A percentile compares a stretch with the other conserved stretches of the same genome.
Evolutionary conservation across 768 basidiomycete genomes (phyloP).

Genomic region (Tulasnella sp.): DNA sequence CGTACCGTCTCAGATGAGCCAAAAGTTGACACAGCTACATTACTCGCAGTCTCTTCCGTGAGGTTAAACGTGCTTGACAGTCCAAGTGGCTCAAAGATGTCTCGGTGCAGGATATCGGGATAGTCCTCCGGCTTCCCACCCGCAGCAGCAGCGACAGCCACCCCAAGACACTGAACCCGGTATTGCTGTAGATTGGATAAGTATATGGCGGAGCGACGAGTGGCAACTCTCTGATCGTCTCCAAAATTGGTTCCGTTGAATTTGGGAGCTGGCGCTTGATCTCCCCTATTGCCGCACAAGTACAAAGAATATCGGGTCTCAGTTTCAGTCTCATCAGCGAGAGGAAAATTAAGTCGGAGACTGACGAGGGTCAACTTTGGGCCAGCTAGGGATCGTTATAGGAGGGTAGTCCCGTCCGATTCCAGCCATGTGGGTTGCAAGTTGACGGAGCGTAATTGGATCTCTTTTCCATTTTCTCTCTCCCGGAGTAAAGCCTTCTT

Average conservation of each 20-base stretch:
- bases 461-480: background rate
- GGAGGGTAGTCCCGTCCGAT: too few species aligned
- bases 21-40: background rate
- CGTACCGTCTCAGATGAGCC: background rate
- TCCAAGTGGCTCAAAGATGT: too few species aligned
- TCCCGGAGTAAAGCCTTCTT: background rate
- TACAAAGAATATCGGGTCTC: too few species aligned
- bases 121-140: too few species aligned
- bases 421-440: too few species aligned
- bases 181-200: conserved; percentile 47
- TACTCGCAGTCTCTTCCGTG: too few species aligned
- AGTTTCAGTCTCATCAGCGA: background rate
- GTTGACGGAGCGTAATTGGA: conserved; percentile 32
- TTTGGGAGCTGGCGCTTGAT: background rate
- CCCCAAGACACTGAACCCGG: conserved; percentile 42
- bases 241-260: background rate
- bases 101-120: too few species aligned
- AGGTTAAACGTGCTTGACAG: too few species aligned
- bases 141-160: conserved; percentile 39
- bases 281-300: background rate
- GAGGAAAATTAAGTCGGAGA: background rate
- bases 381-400: conserved; percentile 44
- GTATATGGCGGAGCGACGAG: too few species aligned
- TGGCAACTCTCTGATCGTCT: conserved; percentile 39
- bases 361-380: conserved; percentile 33